Evolutionary conservation across 208 protist species (phyloP), one percentile per base, ranked within the genome.

Genomic region (Acanthamoeba royreba): DNA sequence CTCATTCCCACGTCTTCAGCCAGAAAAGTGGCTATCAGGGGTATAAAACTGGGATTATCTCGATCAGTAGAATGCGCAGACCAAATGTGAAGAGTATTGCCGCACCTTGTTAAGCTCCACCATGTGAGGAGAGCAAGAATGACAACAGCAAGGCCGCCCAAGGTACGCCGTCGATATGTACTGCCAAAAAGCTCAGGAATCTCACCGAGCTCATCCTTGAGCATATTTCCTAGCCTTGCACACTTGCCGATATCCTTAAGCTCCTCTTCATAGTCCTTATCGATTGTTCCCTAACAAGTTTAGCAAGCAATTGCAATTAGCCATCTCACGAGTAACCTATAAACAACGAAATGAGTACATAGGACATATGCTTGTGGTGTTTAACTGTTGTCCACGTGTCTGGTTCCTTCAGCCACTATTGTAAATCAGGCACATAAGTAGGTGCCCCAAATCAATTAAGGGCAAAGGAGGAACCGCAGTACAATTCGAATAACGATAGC

Each of bases 351-450:
- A n/a, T n/a, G n/a, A n/a, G 43, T 85, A 85, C 74, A 45, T 85
- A 85, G 28, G 74, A 38, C 43, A 22, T 33, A 0, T 52, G 0
- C 49, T 90, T 90, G 47, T 22, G 8, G 11, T 38, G 33, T 4
- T 42, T 25, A 0, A 52, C 66, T 19, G 35, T 2, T n/a, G 15
- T 69, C 83, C 83, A 90, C 11, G 83, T 90, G 5, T 90, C 83
- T 47, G 83, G 83, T 35, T 90, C 83, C 40, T 90, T 90, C 19
- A 90, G 83, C 83, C 83, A 90, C 83, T 90, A n/a, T n/a, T n/a
- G n/a, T n/a, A n/a, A n/a, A n/a, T n/a, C n/a, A n/a, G n/a, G 83
- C 22, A 61, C 74, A 42, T 25, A 58, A 4, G 55, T 22, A 58
- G 15, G 22, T 58, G 22, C 15, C 13, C 49, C 22, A 58, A 58